Base-by-base conservation (phyloP, 129 eudicot genomes). In the Erigeron canadensis region DNA sequence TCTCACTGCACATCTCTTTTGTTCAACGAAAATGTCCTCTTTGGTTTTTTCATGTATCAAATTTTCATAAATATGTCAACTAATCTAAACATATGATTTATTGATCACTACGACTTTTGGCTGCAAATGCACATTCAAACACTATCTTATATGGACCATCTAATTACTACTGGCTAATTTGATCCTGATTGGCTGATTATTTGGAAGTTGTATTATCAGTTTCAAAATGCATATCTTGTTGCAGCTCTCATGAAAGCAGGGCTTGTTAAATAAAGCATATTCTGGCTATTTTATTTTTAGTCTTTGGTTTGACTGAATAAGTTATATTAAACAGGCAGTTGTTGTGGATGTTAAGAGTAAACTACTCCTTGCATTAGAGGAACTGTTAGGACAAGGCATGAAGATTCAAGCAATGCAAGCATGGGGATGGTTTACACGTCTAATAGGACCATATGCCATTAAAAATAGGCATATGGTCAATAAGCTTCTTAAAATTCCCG, bases 391-490 rank as follows among this genome's bases (percentile, higher is more conserved):
- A 53, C 72, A 86, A 45, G 93, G 96, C 42, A 78, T 82, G 83
- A 88, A 86, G 83, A 85, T 86, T 79, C 93, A 86, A 68, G 59
- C 80, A 46, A 75, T 91, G 63, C 90, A 88, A 70, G 88, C 96
- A 62, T 91, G 97, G 97, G 84, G 90, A 71, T 91, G 96, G 97
- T 86, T 84, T 77, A 84, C 84, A 53, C 82, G 84, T 62, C 50
- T 86, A 37, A 82, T 91, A 12, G 97, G 96, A 76, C 82, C 88
- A 40, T 86, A 77, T 70, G 81, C 85, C 17, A 18, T 83, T 6
- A 88, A 88, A 67, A 82, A 78, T 48, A 82, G 82, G 77, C 88
- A 84, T 59, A 69, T 88, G 65, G 79, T 86, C 13, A 91, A 91
- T 73, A 87, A 88, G 65, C 75, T 91, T 79, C 82, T 91, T 50